These are phyloP conservation scores for Botrytis deweyae DNA, from an alignment of 2,329 filamentous ascomycete genomes.

Conservation along the genomic window DNA sequence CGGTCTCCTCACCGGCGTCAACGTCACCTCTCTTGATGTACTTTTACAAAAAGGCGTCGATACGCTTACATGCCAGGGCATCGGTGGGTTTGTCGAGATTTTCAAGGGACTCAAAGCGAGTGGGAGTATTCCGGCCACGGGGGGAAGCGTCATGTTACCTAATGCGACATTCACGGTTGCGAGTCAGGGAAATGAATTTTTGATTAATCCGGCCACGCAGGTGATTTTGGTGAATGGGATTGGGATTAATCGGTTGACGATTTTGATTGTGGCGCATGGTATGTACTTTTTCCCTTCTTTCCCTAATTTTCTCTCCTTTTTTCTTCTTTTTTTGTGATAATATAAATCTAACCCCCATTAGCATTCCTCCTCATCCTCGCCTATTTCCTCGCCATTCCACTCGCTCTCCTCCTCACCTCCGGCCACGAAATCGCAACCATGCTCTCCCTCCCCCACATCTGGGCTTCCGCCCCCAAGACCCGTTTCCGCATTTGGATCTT, in stretches of 20 bases:
- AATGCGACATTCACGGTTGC: neutral
- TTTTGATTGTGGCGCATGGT: slow-evolving; percentile 17
- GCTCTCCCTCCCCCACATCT: slow-evolving; percentile 4
- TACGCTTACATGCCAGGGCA: neutral
- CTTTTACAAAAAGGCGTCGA: slow-evolving; percentile 6
- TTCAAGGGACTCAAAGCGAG: neutral
- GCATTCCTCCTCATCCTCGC: slow-evolving; percentile 10
- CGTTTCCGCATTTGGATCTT: slow-evolving; percentile 12
- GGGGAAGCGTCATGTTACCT: neutral
- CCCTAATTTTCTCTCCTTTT: neutral
- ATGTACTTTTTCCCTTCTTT: neutral
- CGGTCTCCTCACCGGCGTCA: neutral
- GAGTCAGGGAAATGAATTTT: slow-evolving; percentile 1
- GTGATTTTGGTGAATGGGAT: slow-evolving; percentile 1
- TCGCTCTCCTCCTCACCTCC: slow-evolving; percentile 5
- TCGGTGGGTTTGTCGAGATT: neutral
- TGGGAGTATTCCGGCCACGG: neutral
- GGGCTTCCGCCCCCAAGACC: slow-evolving; percentile 5
- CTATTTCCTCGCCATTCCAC: slow-evolving; percentile 13
- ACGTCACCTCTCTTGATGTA: slow-evolving; percentile 4
- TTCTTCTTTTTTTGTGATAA: neutral
- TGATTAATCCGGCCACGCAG: slow-evolving; percentile 1
- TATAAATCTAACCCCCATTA: neutral
- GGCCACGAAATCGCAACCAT: slow-evolving; percentile 19
- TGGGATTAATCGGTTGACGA: neutral